Evolutionary conservation across 2,329 filamentous ascomycete species (phyloP).

Genomic region (Chrysosporium queenslandicum): DNA sequence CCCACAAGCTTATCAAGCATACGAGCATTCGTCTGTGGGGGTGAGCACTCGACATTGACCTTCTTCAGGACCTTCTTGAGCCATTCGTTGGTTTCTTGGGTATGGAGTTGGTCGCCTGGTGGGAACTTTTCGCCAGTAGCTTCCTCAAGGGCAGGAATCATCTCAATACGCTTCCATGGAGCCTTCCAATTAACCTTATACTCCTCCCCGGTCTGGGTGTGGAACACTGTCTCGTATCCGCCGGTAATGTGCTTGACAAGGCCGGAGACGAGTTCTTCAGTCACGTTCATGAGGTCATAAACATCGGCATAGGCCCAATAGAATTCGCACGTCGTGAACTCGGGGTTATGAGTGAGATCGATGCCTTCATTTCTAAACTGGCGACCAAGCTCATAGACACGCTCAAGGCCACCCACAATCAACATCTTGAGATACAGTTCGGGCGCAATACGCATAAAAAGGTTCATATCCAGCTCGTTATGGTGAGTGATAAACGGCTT

Average conservation of each 20-base stretch:
- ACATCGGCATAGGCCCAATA: conserved; percentile 91
- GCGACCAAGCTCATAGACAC: conserved; percentile 90
- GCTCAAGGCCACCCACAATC: conserved; percentile 85
- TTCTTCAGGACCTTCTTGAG: conserved; percentile 76
- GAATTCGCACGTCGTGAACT: conserved; percentile 97
- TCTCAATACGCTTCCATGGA: conserved; percentile 87
- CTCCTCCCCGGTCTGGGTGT: conserved; percentile 73
- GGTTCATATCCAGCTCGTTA: conserved; percentile 88
- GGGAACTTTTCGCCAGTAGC: conserved; percentile 90
- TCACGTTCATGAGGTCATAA: conserved; percentile 81
- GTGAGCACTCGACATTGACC: conserved; percentile 78
- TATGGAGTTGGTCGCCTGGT: conserved; percentile 78
- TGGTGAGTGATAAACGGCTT: conserved; percentile 92
- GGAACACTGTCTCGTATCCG: conserved; percentile 73
- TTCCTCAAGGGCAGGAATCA: conserved; percentile 89
- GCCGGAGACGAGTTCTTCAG: conserved; percentile 83
- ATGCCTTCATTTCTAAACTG: conserved; percentile 93
- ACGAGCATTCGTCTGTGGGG: conserved; percentile 82
- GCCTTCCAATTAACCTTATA: conserved; percentile 93
- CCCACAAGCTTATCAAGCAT: conserved; percentile 94
- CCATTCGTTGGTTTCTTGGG: conserved; percentile 78
- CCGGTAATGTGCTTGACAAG: conserved; percentile 85
- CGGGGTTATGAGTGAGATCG: conserved; percentile 91
- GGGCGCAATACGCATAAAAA: conserved; percentile 90
- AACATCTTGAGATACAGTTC: conserved; percentile 96